A percentile compares a stretch with the other conserved stretches of the same genome.
Evolutionary conservation across 2,329 filamentous ascomycete genomes (phyloP).

Genomic region (Sporothrix variecibatus): DNA sequence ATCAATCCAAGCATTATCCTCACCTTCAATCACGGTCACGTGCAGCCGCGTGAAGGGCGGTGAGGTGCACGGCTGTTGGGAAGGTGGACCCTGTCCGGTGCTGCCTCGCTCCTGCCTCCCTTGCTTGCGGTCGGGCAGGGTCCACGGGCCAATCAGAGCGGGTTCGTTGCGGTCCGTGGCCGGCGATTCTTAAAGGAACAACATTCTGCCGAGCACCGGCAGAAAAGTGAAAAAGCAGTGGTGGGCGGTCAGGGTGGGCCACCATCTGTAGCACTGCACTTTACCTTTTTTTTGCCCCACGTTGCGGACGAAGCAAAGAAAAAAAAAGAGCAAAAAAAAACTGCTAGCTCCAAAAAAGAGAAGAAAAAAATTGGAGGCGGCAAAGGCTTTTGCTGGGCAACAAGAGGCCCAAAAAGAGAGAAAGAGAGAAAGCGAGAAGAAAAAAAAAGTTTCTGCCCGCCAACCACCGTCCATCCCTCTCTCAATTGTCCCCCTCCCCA

Average conservation of each 20-base stretch:
- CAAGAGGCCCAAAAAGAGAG: not conserved
- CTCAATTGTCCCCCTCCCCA: constrained; percentile 14
- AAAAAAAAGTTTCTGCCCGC: constrained; percentile 26
- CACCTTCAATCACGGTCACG: not conserved
- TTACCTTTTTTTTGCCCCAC: constrained; percentile 28
- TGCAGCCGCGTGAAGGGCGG: constrained; percentile 13
- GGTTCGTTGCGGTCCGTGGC: not conserved
- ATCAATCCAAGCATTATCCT: not conserved
- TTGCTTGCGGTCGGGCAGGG: not conserved
- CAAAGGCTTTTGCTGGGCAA: constrained; percentile 16
- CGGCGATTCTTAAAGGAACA: constrained; percentile 23
- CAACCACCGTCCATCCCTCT: constrained; percentile 23
- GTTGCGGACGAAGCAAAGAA: not conserved
- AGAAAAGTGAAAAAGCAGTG: not conserved
- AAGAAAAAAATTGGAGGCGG: constrained; percentile 27
- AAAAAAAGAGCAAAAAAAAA: constrained; percentile 26
- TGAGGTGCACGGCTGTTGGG: not conserved
- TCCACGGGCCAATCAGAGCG: constrained; percentile 1
- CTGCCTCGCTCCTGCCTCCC: not conserved
- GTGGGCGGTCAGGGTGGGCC: constrained; percentile 12
- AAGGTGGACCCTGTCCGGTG: not conserved
- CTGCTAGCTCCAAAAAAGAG: constrained; percentile 15
- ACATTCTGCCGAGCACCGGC: constrained; percentile 26
- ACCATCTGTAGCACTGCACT: not conserved
- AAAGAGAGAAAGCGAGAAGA: not conserved